phyloP scores from a whole-genome alignment of 73 alveolate genomes.

The Paraurostyla sp. region DNA sequence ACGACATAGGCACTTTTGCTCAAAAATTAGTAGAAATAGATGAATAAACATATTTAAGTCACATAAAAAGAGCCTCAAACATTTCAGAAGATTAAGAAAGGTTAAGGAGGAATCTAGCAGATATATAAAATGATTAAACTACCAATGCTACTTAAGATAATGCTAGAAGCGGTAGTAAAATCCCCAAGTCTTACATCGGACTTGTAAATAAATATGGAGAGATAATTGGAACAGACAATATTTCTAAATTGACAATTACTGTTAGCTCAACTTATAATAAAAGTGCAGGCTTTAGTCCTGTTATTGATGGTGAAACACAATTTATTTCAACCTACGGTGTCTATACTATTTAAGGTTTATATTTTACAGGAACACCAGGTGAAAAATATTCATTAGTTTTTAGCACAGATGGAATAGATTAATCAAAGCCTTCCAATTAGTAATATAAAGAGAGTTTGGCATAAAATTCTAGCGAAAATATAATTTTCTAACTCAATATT shows the following conservation, averaged over 20 bases:
- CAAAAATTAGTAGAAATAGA: background rate
- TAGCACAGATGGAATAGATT: too few species aligned
- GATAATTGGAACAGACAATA: constrained; percentile 52
- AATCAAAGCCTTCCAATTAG: too few species aligned
- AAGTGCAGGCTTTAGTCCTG: too few species aligned
- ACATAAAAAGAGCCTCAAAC: background rate
- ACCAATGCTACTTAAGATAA: background rate
- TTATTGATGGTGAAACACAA: too few species aligned
- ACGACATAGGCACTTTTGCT: constrained; percentile 47
- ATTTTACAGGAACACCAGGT: too few species aligned
- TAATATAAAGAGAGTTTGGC: too few species aligned
- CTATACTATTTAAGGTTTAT: too few species aligned
- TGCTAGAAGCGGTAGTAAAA: constrained; percentile 38
- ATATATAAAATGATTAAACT: background rate
- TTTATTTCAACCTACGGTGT: too few species aligned
- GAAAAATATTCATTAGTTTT: too few species aligned
- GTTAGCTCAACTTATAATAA: background rate
- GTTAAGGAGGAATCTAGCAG: background rate
- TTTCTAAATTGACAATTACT: background rate
- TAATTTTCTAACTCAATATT: too few species aligned
- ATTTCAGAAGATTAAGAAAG: background rate
- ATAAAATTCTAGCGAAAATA: too few species aligned
- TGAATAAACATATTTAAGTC: background rate
- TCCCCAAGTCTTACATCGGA: constrained; percentile 31
- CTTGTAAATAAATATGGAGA: constrained; percentile 57